A percentile compares a stretch with the other conserved stretches of the same genome.
These are phyloP conservation scores for Ogataea philodendri DNA, from an alignment of 805 yeast species.

Conservation along the genomic window DNA sequence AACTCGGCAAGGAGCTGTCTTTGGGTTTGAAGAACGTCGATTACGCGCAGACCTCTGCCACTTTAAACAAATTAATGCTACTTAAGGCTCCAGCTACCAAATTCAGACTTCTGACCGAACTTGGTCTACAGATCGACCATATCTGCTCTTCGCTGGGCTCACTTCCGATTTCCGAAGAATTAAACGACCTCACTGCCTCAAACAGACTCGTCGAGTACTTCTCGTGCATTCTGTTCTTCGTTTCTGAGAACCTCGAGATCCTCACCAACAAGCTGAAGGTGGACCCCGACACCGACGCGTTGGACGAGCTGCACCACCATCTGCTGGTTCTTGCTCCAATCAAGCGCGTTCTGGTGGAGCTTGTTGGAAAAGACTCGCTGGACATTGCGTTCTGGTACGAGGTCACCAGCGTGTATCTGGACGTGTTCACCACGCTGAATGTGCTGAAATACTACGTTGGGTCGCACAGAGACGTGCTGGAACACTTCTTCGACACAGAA, in stretches of 20 bases:
- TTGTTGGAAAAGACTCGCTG: conserved; percentile 1
- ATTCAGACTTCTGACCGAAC: conserved; percentile 5
- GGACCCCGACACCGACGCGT: conserved; percentile 14
- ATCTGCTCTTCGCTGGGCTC: conserved; percentile 11
- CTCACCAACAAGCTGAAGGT: conserved; percentile 13
- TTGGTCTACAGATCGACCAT: conserved; percentile 8
- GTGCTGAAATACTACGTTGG: conserved; percentile 27
- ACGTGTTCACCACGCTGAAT: conserved; percentile 26
- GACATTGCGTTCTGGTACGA: conserved; percentile 11
- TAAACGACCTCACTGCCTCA: conserved; percentile 4
- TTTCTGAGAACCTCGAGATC: conserved; percentile 16
- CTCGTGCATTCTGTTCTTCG: conserved; percentile 12
- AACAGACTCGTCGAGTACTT: conserved; percentile 8
- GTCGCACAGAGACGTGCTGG: conserved; percentile 33
- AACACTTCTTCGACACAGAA: conserved; percentile 34
- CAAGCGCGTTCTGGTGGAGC: conserved; percentile 10
- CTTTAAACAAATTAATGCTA: conserved; percentile 14
- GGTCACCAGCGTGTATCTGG: conserved; percentile 14
- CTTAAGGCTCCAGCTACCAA: conserved; percentile 7
- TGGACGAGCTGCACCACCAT: conserved; percentile 14
- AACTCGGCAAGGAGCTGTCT: conserved; percentile 9
- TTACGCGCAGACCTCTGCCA: conserved; percentile 6
- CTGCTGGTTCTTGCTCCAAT: conserved; percentile 13
- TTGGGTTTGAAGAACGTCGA: conserved; percentile 6
- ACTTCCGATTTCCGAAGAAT: conserved; percentile 1